Conservation (phyloP, 176 grass and related monocot species). For the Tuctoria greenei region DNA sequence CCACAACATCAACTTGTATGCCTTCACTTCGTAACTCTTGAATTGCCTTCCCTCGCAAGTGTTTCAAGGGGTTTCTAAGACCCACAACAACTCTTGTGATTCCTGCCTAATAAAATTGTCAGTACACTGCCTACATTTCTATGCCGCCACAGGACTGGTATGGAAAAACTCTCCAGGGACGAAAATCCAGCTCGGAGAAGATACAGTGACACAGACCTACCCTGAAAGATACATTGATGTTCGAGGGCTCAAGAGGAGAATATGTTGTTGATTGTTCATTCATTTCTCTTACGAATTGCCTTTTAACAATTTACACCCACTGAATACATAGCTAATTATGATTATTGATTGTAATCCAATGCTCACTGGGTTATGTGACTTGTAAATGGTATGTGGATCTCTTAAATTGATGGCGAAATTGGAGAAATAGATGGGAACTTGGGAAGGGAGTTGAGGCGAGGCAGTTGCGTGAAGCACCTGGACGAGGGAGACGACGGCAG, state of each 20-base stretch:
- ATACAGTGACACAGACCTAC: background rate
- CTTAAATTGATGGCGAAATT: background rate
- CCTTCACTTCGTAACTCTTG: constrained; percentile 77
- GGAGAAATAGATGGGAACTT: background rate
- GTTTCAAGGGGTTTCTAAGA: constrained; percentile 75
- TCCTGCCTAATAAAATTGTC: constrained; percentile 77
- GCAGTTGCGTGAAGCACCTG: constrained; percentile 48
- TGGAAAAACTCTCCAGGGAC: background rate
- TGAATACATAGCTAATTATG: background rate
- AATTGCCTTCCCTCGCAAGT: constrained; percentile 84
- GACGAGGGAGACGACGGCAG: constrained; percentile 60
- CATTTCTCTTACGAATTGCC: background rate
- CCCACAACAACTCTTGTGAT: constrained; percentile 82
- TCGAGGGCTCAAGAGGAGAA: background rate
- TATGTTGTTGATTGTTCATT: background rate
- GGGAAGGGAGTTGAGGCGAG: background rate
- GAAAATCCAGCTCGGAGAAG: background rate
- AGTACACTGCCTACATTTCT: background rate
- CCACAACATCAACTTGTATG: constrained; percentile 79
- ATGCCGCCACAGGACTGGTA: background rate
- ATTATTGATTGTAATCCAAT: background rate
- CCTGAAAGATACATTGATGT: background rate
- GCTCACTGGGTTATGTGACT: background rate
- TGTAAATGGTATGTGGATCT: background rate
- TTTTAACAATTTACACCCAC: background rate